phyloP scores from a whole-genome alignment of 2,329 filamentous ascomycete species.

The Monilinia polystroma region DNA sequence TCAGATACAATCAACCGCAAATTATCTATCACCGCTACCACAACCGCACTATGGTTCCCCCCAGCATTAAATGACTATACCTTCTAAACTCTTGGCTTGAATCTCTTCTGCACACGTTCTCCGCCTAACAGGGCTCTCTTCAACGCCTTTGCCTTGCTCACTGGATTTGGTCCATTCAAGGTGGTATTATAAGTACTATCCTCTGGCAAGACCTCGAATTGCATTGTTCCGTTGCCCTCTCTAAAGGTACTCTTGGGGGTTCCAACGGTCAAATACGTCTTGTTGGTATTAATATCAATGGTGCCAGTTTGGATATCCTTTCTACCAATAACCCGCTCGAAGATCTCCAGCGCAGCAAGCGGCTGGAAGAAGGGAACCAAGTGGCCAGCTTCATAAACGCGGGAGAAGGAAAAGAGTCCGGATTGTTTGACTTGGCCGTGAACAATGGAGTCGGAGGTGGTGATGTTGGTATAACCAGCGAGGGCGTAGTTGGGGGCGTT shows the following conservation, averaged over 20 bases:
- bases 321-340: conserved; percentile 50
- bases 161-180: conserved; percentile 44
- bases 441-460: conserved; percentile 62
- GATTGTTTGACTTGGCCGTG: conserved; percentile 72
- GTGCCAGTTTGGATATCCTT: conserved; percentile 54
- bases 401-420: conserved; percentile 66
- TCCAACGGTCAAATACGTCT: conserved; percentile 29
- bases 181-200: conserved; percentile 51
- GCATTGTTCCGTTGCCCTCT: conserved; percentile 42
- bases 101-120: too few species aligned
- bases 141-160: conserved; percentile 8
- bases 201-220: conserved; percentile 44
- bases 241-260: conserved; percentile 33
- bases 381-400: conserved; percentile 64
- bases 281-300: conserved; percentile 43
- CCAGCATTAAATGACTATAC: too few species aligned
- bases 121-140: conserved; percentile 14
- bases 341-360: conserved; percentile 51
- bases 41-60: not conserved
- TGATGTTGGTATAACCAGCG: conserved; percentile 70
- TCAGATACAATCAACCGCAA: not conserved
- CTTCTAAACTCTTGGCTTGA: too few species aligned
- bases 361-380: conserved; percentile 56
- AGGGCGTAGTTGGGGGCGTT: conserved; percentile 48
- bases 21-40: not conserved